Base-by-base conservation (phyloP, 768 basidiomycete species). In the Hortiboletus campestris region DNA sequence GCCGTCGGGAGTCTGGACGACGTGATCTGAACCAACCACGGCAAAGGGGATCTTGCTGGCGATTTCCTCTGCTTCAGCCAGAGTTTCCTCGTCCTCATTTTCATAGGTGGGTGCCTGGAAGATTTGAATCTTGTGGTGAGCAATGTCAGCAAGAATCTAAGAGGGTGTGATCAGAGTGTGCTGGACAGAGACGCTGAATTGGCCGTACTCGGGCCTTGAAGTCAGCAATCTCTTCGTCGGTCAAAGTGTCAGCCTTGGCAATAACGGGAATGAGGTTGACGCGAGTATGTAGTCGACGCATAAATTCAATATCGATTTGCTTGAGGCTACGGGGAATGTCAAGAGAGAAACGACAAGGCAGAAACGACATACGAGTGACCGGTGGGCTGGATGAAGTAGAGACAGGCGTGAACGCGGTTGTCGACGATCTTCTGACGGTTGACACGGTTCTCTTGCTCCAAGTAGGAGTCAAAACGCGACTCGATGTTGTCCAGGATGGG, bases 201-300 rank as follows among this genome's bases (percentile, higher is more conserved):
- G 13, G 44, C 61, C 83, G 56, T 72, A 95, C 94, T 68, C 97
- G 79, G 60, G 88, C 84, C 79, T 99, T 99, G 83, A 98, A 98
- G 49, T 89, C 82, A 9, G 80, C 76, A 62, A 98, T 84, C 75
- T 98, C 97, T 62, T 98, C 94, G 65, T 98, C 95, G 13, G 97
- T 98, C 76, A 99, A 72, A 32, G 97, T 98, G 71, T 99, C 97
- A 10, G 94, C 87, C 78, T 99, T 99, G 57, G 97, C 97, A 65
- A 99, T 98, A 69, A 99, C 84, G 53, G 97, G 97, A 63, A 99
- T 98, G 64, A 99, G 78, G 78, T 99, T 99, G 76, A 99, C 97
- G 73, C 91, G 93, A 63, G 89, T 94, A 74, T 98, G 95, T 39
- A 99, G 84, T 63, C 94, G 83, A 61, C 94, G 88, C 97, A 99